A percentile compares a stretch with the other conserved stretches of the same genome.
phyloP scores from a whole-genome alignment of 108 stramenopile genomes.

The Bacterosira constricta region DNA sequence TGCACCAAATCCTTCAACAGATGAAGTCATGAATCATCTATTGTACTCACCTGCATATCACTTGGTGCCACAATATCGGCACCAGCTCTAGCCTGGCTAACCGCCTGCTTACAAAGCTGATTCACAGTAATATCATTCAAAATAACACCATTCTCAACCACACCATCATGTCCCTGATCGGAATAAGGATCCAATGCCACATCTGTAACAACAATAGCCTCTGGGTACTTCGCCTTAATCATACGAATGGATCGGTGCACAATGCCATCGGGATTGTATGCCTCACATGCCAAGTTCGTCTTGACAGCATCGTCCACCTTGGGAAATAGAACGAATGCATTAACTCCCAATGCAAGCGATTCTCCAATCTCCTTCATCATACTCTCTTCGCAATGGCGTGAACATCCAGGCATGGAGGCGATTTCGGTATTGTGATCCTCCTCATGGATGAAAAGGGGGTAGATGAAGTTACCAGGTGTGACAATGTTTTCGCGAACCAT shows the following conservation, averaged over 20 bases:
- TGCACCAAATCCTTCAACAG: no score
- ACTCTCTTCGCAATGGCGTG: constrained; percentile 81
- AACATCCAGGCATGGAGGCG: constrained; percentile 95
- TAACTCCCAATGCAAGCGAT: constrained; percentile 85
- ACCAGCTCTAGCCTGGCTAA: constrained; percentile 96
- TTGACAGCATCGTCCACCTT: constrained; percentile 95
- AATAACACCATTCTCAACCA: constrained; percentile 95
- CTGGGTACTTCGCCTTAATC: constrained; percentile 93
- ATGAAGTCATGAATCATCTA: no score
- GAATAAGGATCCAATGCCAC: constrained; percentile 98
- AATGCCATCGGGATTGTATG: constrained; percentile 97
- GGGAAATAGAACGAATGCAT: constrained; percentile 94
- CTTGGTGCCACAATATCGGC: constrained; percentile 96
- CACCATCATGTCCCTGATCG: constrained; percentile 98
- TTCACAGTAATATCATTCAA: constrained; percentile 97
- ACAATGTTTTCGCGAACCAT: constrained; percentile 98
- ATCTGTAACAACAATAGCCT: constrained; percentile 92
- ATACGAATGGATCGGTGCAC: constrained; percentile 93
- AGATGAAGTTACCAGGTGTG: constrained; percentile 95
- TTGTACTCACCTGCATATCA: constrained; percentile 93
- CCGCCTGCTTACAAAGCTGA: constrained; percentile 96
- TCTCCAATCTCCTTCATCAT: constrained; percentile 95
- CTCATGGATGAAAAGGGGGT: constrained; percentile 98
- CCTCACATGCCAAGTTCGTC: constrained; percentile 94
- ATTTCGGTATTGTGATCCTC: constrained; percentile 86